A percentile compares a stretch with the other conserved stretches of the same genome.
These are phyloP conservation scores for Blastobotrys indianensis DNA, from an alignment of 1,139 yeast genomes.

Conservation along the genomic window DNA sequence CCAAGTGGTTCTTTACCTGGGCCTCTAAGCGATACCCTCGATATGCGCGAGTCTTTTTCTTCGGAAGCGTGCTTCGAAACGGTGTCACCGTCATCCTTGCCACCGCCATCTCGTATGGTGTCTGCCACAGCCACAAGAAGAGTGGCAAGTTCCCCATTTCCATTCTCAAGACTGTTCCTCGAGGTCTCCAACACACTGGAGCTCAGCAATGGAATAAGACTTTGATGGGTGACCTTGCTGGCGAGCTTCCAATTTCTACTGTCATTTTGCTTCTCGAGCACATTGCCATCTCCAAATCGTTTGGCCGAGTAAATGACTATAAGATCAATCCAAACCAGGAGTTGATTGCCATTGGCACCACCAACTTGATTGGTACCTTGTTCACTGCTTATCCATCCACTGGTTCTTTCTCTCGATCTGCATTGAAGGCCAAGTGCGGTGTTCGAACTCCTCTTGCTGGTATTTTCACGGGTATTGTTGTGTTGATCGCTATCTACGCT, in stretches of 20 bases:
- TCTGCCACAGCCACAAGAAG: constrained; percentile 40
- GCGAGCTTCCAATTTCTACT: constrained; percentile 79
- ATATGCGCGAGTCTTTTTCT: constrained; percentile 55
- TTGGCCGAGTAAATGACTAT: constrained; percentile 88
- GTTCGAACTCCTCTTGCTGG: constrained; percentile 95
- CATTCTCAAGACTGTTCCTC: constrained; percentile 71
- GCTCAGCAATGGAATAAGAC: constrained; percentile 62
- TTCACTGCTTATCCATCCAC: constrained; percentile 95
- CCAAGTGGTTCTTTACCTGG: constrained; percentile 53
- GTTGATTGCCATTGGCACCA: constrained; percentile 87
- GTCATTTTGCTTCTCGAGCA: constrained; percentile 83
- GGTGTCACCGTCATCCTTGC: constrained; percentile 77
- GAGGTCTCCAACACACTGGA: constrained; percentile 75
- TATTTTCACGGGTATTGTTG: constrained; percentile 74
- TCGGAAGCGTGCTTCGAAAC: constrained; percentile 67
- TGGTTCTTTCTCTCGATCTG: constrained; percentile 93
- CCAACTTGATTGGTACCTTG: constrained; percentile 84
- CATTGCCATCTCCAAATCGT: constrained; percentile 88
- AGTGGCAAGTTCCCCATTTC: constrained; percentile 43
- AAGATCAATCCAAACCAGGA: constrained; percentile 92
- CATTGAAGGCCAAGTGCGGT: constrained; percentile 90
- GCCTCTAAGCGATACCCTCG: constrained; percentile 65
- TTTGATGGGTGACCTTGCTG: constrained; percentile 54
- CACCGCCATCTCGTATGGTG: constrained; percentile 65
- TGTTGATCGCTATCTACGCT: constrained; percentile 76